Conservation (phyloP, 306 rosid genomes). For the Rosa chinensis region DNA sequence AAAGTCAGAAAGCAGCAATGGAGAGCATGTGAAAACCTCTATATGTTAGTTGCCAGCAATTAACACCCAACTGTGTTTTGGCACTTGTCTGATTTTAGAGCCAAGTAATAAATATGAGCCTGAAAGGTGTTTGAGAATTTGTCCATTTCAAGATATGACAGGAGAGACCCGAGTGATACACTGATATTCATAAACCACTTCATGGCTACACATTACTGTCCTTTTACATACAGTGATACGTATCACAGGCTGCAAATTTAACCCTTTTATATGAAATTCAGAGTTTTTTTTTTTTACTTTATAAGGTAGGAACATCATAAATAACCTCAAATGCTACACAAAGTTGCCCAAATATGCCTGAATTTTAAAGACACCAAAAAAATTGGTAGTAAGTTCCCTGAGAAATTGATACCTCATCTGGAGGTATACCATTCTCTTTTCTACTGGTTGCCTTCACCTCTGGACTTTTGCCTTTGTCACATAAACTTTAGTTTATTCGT, state of each 20-base stretch:
- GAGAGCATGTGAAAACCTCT: constrained; percentile 11
- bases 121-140: not conserved
- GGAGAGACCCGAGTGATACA: not conserved
- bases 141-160: not conserved
- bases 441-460: not conserved
- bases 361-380: not conserved
- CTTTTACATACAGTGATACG: not conserved
- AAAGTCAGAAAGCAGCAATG: constrained; percentile 7
- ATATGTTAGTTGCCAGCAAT: constrained; percentile 2
- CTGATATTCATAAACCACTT: no score
- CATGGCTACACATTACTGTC: not conserved
- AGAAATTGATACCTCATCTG: not conserved
- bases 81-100: constrained; percentile 5
- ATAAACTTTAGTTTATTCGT: not conserved
- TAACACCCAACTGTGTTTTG: constrained; percentile 20
- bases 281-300: not conserved
- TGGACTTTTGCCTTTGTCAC: not conserved
- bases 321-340: not conserved
- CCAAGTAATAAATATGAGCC: not conserved
- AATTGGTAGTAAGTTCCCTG: not conserved
- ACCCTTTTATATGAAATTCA: not conserved
- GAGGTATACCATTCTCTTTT: not conserved
- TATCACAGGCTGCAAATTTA: not conserved
- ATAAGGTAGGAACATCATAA: not conserved
- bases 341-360: not conserved